Evolutionary conservation across 2,329 filamentous ascomycete species (phyloP).

Genomic region (Fusarium nurragi): DNA sequence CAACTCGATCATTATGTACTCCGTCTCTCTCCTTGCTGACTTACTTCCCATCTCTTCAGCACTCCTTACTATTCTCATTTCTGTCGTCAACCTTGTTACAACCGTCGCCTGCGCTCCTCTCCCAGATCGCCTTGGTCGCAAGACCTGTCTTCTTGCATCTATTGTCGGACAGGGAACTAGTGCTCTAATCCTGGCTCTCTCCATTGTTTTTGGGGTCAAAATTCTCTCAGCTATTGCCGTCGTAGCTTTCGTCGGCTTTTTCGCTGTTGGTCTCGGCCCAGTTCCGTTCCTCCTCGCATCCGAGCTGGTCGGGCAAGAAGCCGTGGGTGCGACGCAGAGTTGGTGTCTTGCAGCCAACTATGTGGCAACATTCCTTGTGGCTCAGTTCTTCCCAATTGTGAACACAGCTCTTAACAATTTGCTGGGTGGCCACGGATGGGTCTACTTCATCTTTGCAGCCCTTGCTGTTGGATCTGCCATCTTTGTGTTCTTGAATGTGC

Average conservation of each 20-base stretch:
- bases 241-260: constrained; percentile 86
- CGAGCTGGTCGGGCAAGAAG: constrained; percentile 89
- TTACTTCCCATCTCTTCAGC: constrained; percentile 84
- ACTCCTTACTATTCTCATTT: constrained; percentile 87
- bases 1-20: constrained; percentile 99
- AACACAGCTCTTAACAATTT: constrained; percentile 74
- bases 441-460: constrained; percentile 90
- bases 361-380: constrained; percentile 88
- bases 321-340: constrained; percentile 89
- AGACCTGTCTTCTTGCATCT: constrained; percentile 82
- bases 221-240: constrained; percentile 83
- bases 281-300: constrained; percentile 95
- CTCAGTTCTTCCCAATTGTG: constrained; percentile 92
- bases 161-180: constrained; percentile 85
- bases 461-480: constrained; percentile 73
- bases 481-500: constrained; percentile 80
- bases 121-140: constrained; percentile 87
- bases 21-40: constrained; percentile 84
- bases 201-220: constrained; percentile 78
- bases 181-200: constrained; percentile 79
- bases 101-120: constrained; percentile 85
- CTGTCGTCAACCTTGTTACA: constrained; percentile 83
- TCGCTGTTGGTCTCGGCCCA: constrained; percentile 89
- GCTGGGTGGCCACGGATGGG: constrained; percentile 77
- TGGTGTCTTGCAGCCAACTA: constrained; percentile 90